Conservation (phyloP, 202 grass and related monocot genomes). For the Zizania palustris region DNA sequence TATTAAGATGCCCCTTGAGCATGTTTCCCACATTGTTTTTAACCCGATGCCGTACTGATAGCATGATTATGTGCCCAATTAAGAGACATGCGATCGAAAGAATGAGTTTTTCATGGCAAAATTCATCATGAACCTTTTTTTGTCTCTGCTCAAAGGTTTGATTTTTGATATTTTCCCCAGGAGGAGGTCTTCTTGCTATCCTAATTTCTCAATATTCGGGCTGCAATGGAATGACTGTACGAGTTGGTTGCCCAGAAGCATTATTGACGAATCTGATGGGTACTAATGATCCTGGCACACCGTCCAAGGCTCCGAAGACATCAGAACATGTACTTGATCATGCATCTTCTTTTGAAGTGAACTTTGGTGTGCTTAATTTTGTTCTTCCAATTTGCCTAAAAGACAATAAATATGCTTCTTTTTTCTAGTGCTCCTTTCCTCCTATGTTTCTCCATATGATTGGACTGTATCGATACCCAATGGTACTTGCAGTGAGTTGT, state of each 20-base stretch:
- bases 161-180: not conserved
- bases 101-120: not conserved
- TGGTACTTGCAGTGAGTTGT: not conserved
- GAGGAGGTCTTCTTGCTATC: not conserved
- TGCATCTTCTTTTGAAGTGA: not conserved
- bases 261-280: conserved; percentile 41
- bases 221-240: conserved; percentile 15
- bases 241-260: conserved; percentile 2
- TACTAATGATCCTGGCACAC: conserved; percentile 51
- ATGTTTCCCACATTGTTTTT: not conserved
- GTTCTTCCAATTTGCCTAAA: not conserved
- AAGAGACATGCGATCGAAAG: not conserved
- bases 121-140: not conserved
- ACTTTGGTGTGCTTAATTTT: conserved; percentile 3
- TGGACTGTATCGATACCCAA: not conserved
- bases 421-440: not conserved
- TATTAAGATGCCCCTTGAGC: no score
- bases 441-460: not conserved
- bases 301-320: conserved; percentile 45
- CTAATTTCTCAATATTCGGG: not conserved
- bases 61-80: not conserved
- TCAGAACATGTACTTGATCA: conserved; percentile 45
- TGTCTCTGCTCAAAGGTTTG: not conserved
- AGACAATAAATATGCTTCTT: not conserved
- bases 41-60: not conserved